Base-by-base conservation (phyloP, 495 filamentous ascomycete genomes). In the Penicillium riverlandense region DNA sequence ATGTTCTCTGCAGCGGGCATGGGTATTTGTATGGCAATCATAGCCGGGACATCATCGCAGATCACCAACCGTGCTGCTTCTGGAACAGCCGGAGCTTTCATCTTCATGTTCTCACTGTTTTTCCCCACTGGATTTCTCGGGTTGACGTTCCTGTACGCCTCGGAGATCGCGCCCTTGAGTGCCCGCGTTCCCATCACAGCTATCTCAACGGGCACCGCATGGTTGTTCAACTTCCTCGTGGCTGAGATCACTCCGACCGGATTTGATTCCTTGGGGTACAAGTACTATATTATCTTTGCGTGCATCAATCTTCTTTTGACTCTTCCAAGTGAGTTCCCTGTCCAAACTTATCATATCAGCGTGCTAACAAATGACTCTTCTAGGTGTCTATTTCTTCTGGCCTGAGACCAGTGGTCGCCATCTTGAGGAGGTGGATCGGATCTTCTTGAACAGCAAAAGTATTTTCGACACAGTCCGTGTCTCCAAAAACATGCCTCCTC, bases 321-420 rank as follows among this genome's bases (percentile, higher is more conserved):
- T 22, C 22, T 22, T 22, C 22, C 22, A 22, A 22, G 22, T 22
- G 22, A 22, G 22, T 4, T 22, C 22, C 22, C 22, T 22, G 22
- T 22, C 22, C 3, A 22, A 22, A 22, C 22, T 22, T 22, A 53
- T 66, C 1, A 47, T 71, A n/a, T 55, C 66, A 15, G 49, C 52
- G 10, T 55, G 46, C 16, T 22, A 22, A 22, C 22, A 22, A 22
- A 66, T 65, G 39, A 57, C 40, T 69, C 11, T 77, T 2, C 53
- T 65, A 22, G 22, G 22, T 10, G 73, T 84, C 22, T 83, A 77
- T 54, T 75, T 82, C 65, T 80, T 84, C 67, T 84, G 77, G 55
- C 81, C 81, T 0, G 82, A 85, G 58, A 86, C 83, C 0, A 79
- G 75, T 38, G 76, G 75, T 51, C 77, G 81, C 15, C 78, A 76